Evolutionary conservation across 1,139 yeast species (phyloP), one percentile per base, ranked within the genome.

Genomic region (Trichomonascaceae sp.): DNA sequence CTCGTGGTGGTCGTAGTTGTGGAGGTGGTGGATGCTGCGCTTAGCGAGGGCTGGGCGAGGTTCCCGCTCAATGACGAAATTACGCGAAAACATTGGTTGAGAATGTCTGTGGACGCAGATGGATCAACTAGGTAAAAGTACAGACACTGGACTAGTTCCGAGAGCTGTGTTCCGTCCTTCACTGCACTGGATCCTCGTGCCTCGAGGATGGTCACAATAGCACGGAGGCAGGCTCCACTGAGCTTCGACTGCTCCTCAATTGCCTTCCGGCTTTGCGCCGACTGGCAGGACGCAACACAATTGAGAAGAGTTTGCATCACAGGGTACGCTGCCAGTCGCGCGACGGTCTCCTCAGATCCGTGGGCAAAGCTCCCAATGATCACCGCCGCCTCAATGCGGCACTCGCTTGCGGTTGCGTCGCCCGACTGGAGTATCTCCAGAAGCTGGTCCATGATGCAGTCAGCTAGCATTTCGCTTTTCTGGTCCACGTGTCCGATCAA

Each of bases 401-500:
- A 43, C 15, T 46, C 49, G 15, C 37, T 41, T 8, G 34, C 17
- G 4, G 30, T 16, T 9, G 32, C 13, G 13, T 34, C 17, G 26
- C 46, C 45, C 22, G 36, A 34, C 16, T 36, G 39, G n/a, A 55
- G 41, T 13, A 54, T 40, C 13, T 36, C 38, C 5, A 54, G 41
- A 28, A 57, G 40, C 8, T 43, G 44, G 2, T 43, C 45, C 13
- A 55, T 44, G 9, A 53, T 40, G 9, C 50, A 50, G 13, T 43
- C 42, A 9, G 40, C 41, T 16, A 51, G 40, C 25, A 43, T 49
- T 20, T 37, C 40, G 16, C 44, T 43, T 38, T 57, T 57, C 34
- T 52, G 50, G 22, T 53, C 56, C 27, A 48, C 46, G 33, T 57
- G 60, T 13, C 62, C 62, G 26, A 57, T 57, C n/a, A 56, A 40